Evolutionary conservation across 495 filamentous ascomycete species (phyloP).

Genomic region (Trichoderma asperelloides): DNA sequence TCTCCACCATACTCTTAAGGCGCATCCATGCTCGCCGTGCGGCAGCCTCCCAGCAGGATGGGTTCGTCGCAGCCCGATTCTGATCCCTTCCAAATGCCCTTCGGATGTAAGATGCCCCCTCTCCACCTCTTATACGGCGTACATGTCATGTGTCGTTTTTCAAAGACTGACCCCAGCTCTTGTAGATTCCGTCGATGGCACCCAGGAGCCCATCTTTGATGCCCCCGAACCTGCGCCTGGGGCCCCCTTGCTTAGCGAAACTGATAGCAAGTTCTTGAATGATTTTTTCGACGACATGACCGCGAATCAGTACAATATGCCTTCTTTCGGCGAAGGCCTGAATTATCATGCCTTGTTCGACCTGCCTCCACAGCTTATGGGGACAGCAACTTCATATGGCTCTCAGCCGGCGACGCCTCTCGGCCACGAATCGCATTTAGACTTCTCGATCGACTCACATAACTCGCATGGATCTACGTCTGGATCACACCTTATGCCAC

Average conservation of each 20-base stretch:
- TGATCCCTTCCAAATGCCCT: conserved; percentile 33
- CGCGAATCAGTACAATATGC: conserved; percentile 42
- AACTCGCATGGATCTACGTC: conserved; percentile 17
- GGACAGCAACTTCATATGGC: conserved; percentile 52
- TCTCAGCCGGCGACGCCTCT: conserved; percentile 30
- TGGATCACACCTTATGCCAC: conserved; percentile 21
- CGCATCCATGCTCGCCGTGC: conserved; percentile 38
- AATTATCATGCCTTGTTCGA: conserved; percentile 37
- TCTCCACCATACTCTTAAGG: neutral
- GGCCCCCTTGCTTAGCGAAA: conserved; percentile 50
- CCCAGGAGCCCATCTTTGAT: conserved; percentile 44
- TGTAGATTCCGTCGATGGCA: conserved; percentile 38
- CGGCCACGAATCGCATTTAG: conserved; percentile 4
- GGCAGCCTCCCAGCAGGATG: conserved; percentile 33
- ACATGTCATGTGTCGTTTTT: neutral
- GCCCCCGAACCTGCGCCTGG: conserved; percentile 50
- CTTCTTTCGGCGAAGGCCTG: conserved; percentile 37
- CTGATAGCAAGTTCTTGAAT: conserved; percentile 51
- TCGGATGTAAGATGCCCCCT: conserved; percentile 47
- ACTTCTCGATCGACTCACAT: neutral
- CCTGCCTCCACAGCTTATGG: conserved; percentile 51
- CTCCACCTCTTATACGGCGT: conserved; percentile 5
- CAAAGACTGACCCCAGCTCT: conserved; percentile 18
- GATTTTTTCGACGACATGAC: conserved; percentile 53
- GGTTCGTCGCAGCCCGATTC: conserved; percentile 31